Evolutionary conservation across 768 basidiomycete species (phyloP), one percentile per base, ranked within the genome.

Genomic region (Terana coerulea): DNA sequence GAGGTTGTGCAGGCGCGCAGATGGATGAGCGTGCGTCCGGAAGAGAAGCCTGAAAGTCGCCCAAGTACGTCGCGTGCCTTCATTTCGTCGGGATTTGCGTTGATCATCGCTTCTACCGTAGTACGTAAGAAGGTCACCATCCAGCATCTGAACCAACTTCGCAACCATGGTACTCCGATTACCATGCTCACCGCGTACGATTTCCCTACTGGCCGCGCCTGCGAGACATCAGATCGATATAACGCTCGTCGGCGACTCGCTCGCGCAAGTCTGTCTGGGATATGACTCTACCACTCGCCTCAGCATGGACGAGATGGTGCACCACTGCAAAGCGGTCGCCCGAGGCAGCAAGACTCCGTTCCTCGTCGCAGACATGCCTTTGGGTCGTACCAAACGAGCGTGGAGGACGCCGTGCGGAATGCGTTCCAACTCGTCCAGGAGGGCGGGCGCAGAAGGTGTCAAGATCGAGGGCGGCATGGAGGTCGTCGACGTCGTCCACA

Each of bases 161-260:
- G 79, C 33, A 69, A 69, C 30, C 64, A 78, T 36, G 72, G 76
- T 31, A 79, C 76, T 21, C 94, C 93, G 25, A 95, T 99, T 61
- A 80, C 93, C 12, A 86, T 95, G 76, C 72, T 98, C 63, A 98
- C 95, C 5, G 95, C 95, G 10, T 97, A 98, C 72, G 95, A 99
- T 69, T 98, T 87, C 66, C 91, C 94, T 11, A 87, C 92, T n/a
- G 91, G 84, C 1, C 74, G 79, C 0, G 76, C 80, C 0, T 77
- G 78, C 51, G 80, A 82, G 30, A 62, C 68, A 85, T 54, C 80
- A 78, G 22, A 77, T 93, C 56, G 95, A 99, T 68, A 87, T 99
- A 60, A 86, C 83, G 53, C 86, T 98, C 54, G 86, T 99, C 53
- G 95, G 95, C 58, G 95, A 99, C 71, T 97, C 93, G 14, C 80